Evolutionary conservation across 2,329 filamentous ascomycete species (phyloP), one percentile per base, ranked within the genome.

Genomic region (Fusarium penzigii): DNA sequence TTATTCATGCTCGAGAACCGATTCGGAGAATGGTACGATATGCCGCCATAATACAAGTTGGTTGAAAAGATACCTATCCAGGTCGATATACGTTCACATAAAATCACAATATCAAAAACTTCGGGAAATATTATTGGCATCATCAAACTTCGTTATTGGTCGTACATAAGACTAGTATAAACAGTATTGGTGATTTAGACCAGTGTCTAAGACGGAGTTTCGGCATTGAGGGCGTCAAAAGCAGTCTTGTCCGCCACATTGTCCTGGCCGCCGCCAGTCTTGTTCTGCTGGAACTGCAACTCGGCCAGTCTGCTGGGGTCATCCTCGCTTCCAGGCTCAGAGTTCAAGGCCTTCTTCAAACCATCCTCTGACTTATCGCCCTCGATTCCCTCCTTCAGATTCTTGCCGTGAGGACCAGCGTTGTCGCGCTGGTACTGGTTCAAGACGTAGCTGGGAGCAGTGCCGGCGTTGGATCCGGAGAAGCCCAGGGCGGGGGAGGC

Each of bases 291-390:
- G 34, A 82, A 71, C 57, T 74, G 72, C 39, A 68, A 57, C 65
- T 80, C 78, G 5, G 78, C 78, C 39, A 72, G 51, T 9, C 74
- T 62, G 46, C 72, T 71, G 5, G 80, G 79, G 58, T 82, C 80
- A 51, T 78, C 66, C 60, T 73, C 68, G 6, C 72, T 74, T 2
- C 79, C 79, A 53, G 75, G 73, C 59, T 80, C 73, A 5, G 72
- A 59, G 48, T 69, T 64, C 54, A 78, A 66, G 3, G 73, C 70
- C 54, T 70, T 73, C 63, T 70, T 65, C 38, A 70, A 51, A 5
- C 69, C 73, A 51, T 76, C 72, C 47, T 70, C 53, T 5, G 65
- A 65, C 45, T 66, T 65, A 9, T 67, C 49, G 44, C 70, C 70
- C 29, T 75, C 70, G 9, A 34, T 42, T 1, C 66, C 70, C 47